Evolutionary conservation across 768 basidiomycete species (phyloP), one percentile per base, ranked within the genome.

Genomic region (Filobasidium floriforme): DNA sequence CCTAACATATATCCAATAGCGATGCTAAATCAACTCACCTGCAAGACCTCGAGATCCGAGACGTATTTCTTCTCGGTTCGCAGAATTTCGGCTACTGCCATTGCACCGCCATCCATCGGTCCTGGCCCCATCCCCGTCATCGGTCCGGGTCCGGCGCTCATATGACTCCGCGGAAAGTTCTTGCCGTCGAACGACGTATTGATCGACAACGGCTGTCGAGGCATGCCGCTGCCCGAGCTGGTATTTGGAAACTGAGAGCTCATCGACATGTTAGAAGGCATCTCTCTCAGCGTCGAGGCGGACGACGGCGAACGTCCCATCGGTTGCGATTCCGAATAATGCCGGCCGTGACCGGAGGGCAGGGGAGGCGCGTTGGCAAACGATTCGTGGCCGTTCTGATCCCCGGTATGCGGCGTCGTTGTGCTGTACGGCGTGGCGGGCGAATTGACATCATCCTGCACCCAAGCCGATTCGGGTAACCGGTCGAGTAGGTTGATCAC

Each of bases 21-120:
- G 22, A 15, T 49, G n/a, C n/a, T n/a, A 22, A 22, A 3, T 4
- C 46, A 12, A 28, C 49, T 41, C 29, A 91, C 92, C 85, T 94
- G 92, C 84, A 98, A 89, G 73, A 92, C 87, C 78, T 96, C 92
- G 69, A 99, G 82, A 80, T 98, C 96, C 79, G 90, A 88, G 6
- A 98, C 94, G 77, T 91, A 98, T 80, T 92, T 92, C 71, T 90
- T 87, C 79, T 99, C 96, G 0, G 92, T 97, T 78, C 90, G 89
- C 59, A 98, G 85, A 71, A 97, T 86, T 80, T 99, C 96, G 73
- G 85, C 84, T 68, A 89, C 88, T 70, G 88, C 88, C 77, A 69
- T 85, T 86, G 62, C 89, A 81, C 68, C 89, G 87, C 64, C 84
- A 84, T 22, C 85, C 40, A 63, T 64, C 26, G 61, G 68, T 24